Evolutionary conservation across 257 asterid genomes (phyloP), one percentile per base, ranked within the genome.

Genomic region (Striga asiatica): DNA sequence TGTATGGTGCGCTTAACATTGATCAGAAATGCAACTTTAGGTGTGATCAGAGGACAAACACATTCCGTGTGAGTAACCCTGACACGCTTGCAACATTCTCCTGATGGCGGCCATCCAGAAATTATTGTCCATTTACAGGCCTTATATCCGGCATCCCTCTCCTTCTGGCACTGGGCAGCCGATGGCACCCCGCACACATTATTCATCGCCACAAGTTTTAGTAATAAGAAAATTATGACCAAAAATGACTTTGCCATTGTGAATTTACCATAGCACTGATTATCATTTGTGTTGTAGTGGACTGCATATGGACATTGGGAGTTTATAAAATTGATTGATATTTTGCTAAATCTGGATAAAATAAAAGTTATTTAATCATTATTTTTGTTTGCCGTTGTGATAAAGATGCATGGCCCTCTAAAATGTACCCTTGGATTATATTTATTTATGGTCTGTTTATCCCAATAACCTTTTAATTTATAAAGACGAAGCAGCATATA

Each of bases 21-120:
- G 37, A 70, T 49, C 0, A 32, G 7, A 20, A 19, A 17, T 5
- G 42, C 64, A 2, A 58, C 8, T 29, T 17, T 27, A 4, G 29
- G 49, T 1, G 64, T 58, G 54, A 58, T 45, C 46, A 28, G 46
- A 27, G 64, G 55, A 16, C 64, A 58, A 9, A 58, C 13, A 8
- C 64, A 58, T 43, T 58, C 32, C 0, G 54, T 45, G 12, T 58
- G 45, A 11, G 31, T 43, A 2, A 18, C 55, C 13, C 43, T 58
- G n/a, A 58, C 3, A 25, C 46, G 53, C 3, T n/a, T 2, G 12
- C 55, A 58, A 27, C 64, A 58, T 8, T 9, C 31, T 3, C 13
- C 11, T 2, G 55, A 27, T 5, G 55, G 55, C 2, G 8, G 10
- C 29, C 6, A 17, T 2, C 64, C 32, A 3, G 0, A 58, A 2